Conservation (phyloP, 352 stramenopile genomes). For the Phytopythium ostracodes region DNA sequence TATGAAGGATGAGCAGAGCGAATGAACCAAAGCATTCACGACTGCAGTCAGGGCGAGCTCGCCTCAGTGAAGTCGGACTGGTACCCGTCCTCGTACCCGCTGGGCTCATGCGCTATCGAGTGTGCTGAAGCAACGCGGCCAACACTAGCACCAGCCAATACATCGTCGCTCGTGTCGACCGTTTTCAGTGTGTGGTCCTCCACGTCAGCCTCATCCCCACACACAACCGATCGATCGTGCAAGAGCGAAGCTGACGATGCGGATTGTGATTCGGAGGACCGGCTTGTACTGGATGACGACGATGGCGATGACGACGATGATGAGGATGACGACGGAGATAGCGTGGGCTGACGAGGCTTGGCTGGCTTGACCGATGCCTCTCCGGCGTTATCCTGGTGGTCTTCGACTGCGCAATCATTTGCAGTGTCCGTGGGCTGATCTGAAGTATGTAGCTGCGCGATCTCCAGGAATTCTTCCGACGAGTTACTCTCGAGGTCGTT, state of each 20-base stretch:
- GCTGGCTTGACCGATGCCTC: neutral
- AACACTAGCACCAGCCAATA: neutral
- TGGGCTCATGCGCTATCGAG: neutral
- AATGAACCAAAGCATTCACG: no score
- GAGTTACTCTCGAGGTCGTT: slow-evolving; percentile 24
- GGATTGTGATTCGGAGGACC: neutral
- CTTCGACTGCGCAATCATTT: neutral
- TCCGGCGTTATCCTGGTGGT: neutral
- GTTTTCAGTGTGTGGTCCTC: neutral
- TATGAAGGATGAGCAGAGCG: neutral
- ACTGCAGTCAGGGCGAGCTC: neutral
- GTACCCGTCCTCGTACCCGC: slow-evolving; percentile 11
- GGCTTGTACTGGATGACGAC: neutral
- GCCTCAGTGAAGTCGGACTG: slow-evolving; percentile 23
- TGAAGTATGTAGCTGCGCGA: slow-evolving; percentile 13
- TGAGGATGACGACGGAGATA: neutral
- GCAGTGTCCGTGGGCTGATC: neutral
- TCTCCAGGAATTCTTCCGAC: slow-evolving; percentile 30
- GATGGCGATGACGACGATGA: neutral
- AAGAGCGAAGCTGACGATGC: neutral
- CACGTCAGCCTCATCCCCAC: neutral
- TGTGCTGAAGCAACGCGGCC: neutral
- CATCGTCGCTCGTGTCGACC: neutral
- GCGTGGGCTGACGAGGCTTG: neutral
- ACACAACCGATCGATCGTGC: neutral